Base-by-base conservation (phyloP, 2,329 filamentous ascomycete species). In the Periconia digitata region DNA sequence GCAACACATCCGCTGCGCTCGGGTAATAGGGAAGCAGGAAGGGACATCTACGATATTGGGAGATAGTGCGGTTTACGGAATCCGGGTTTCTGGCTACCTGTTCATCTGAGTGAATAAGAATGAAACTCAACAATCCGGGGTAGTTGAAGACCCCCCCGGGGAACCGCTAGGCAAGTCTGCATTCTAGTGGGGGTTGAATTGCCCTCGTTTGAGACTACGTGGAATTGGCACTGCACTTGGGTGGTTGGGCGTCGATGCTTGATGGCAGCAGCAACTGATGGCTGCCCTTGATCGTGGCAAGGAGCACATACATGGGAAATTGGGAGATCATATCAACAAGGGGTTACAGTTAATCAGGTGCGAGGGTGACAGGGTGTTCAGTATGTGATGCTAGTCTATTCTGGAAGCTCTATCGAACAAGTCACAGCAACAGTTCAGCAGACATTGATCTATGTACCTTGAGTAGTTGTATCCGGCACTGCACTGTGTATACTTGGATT, bases 331-430 rank as follows among this genome's bases (percentile, higher is more conserved):
- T 20, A 18, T 27, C 22, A 22, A 10, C 27, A 24, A n/a, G n/a
- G n/a, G 24, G n/a, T 20, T 12, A n/a, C n/a, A n/a, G n/a, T n/a
- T n/a, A n/a, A n/a, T 15, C 5, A 20, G 13, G 18, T 20, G 20
- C 20, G 40, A 15, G 20, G 16, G 24, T 12, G 40, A 43, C 24
- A 5, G 20, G 10, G 24, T 20, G n/a, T 17, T 15, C 10, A 15
- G 15, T 15, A 44, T 37, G 29, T 32, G 22, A 24, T 18, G 18
- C 17, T 10, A 12, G 16, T 44, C 42, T 44, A 44, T 44, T 44
- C 29, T 44, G 29, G 42, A 37, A 44, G 29, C n/a, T 44, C 42
- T 44, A 44, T 44, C 29, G 29, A 44, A 44, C 8, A 20, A n/a
- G 3, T 34, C 18, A 13, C 24, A 32, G 40, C 27, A 35, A 6